These are phyloP conservation scores for Atkinsonella hypoxylon DNA, from an alignment of 2,329 filamentous ascomycete genomes.

Conservation along the genomic window DNA sequence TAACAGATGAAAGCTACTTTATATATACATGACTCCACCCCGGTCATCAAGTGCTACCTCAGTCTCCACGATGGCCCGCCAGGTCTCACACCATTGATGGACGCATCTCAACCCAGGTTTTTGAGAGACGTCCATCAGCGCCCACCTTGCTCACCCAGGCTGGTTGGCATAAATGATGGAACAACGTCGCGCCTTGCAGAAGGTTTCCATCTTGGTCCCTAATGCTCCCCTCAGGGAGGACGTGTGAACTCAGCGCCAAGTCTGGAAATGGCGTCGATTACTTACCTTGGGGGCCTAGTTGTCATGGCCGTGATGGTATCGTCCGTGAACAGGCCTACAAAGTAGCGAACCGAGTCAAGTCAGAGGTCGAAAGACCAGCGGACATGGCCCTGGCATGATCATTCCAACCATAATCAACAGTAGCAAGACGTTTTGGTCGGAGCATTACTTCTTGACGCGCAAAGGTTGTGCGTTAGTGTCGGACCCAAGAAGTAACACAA, in stretches of 20 bases:
- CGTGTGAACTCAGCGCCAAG: too few species aligned
- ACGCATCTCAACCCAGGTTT: conserved; percentile 26
- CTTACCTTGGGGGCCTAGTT: too few species aligned
- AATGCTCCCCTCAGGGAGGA: background rate
- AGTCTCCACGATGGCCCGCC: conserved; percentile 25
- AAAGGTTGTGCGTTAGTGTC: background rate
- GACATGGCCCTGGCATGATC: background rate
- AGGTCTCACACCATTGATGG: conserved; percentile 27
- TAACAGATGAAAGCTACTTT: conserved; percentile 15
- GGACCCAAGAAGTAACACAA: background rate
- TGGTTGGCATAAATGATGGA: background rate
- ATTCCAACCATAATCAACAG: background rate
- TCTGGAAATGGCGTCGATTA: too few species aligned
- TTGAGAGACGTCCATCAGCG: conserved; percentile 18
- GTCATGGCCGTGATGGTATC: too few species aligned
- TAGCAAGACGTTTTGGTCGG: background rate
- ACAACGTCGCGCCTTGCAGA: background rate
- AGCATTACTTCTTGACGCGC: background rate
- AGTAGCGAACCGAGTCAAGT: background rate
- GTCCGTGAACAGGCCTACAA: too few species aligned
- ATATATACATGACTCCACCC: conserved; percentile 21
- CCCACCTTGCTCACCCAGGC: conserved; percentile 5
- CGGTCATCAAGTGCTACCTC: conserved; percentile 20
- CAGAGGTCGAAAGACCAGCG: background rate
- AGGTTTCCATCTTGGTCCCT: background rate